Conservation (phyloP, 2,329 filamentous ascomycete genomes). For the Paraconiothyrium brasiliense region DNA sequence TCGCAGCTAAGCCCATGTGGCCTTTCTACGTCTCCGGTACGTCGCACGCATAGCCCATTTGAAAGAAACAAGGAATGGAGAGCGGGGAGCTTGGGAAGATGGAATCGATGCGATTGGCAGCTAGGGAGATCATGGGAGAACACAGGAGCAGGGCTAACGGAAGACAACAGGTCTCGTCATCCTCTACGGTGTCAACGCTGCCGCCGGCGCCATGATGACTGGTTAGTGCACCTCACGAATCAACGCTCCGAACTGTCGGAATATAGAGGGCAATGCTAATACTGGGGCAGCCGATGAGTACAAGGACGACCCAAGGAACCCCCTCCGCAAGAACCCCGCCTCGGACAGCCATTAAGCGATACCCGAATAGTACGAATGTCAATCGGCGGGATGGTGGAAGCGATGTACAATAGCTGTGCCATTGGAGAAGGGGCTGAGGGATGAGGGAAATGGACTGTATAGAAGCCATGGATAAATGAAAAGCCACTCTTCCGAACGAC, state of each 20-base stretch:
- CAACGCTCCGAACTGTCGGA: background rate
- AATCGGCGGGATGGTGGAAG: constrained; percentile 29
- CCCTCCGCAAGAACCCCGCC: constrained; percentile 51
- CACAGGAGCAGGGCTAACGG: constrained; percentile 29
- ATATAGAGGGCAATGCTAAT: constrained; percentile 28
- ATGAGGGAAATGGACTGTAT: constrained; percentile 41
- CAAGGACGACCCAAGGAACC: constrained; percentile 97
- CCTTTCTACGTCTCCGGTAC: constrained; percentile 96
- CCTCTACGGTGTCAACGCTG: constrained; percentile 89
- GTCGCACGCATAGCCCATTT: constrained; percentile 47
- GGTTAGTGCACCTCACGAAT: constrained; percentile 66
- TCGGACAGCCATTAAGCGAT: constrained; percentile 40
- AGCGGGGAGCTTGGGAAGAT: constrained; percentile 3
- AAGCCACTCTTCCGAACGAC: constrained; percentile 18
- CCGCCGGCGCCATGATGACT: constrained; percentile 78
- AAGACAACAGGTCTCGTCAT: constrained; percentile 75
- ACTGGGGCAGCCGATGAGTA: constrained; percentile 78
- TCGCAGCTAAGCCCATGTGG: constrained; percentile 84
- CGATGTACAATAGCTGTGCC: constrained; percentile 50
- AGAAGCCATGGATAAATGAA: constrained; percentile 32
- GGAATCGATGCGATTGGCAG: constrained; percentile 20
- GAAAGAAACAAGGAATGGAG: constrained; percentile 1
- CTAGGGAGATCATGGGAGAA: background rate
- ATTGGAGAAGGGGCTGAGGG: constrained; percentile 22
- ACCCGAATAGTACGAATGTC: constrained; percentile 23